Base-by-base conservation (phyloP, 1,139 yeast genomes). In the Yamadazyma diospyri region DNA sequence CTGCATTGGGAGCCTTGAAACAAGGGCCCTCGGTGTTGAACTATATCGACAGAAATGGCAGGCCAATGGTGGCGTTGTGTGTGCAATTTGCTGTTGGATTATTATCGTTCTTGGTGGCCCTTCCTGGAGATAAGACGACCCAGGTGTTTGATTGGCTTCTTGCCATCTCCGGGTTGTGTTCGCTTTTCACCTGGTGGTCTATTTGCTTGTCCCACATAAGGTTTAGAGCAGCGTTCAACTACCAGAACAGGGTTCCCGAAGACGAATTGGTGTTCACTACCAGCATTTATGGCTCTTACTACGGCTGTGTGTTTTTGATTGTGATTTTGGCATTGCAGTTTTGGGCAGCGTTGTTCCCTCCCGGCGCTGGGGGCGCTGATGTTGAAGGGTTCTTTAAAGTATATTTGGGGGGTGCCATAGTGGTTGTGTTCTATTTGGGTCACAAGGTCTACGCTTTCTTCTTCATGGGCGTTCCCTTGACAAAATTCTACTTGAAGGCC, bases 81-180 rank as follows among this genome's bases (percentile, higher is more conserved):
- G 59, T 73, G 30, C 78, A 85, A 25, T 61, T 76, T 31, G 46
- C 65, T 17, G 46, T 59, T 43, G 66, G 66, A 4, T 46, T 59
- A 31, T 44, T 60, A 19, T 53, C 61, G 15, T 60, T 55, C 45
- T 46, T 60, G 27, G 55, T 58, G 5, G 62, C 61, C n/a, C 49
- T 57, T 23, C 63, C 61, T n/a, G 49, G 49, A 10, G 47, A 44
- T 29, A 38, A 37, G 27, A 40, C 47, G 6, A 44, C 49, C 10
- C 35, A 38, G 13, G 70, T 64, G 16, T 64, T 64, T 52, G 57
- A 57, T 46, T 64, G 69, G 69, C 51, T 64, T 35, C 55, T 64
- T 45, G 60, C 70, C 23, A 61, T 64, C 39, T 59, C 64, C 25
- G 70, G 69, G n/a, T 53, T 64, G 38, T 58, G 66, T 30, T 63